Evolutionary conservation across 192 early-diverging fungal species (phyloP).

Genomic region (Gryganskiella cystojenkinii): DNA sequence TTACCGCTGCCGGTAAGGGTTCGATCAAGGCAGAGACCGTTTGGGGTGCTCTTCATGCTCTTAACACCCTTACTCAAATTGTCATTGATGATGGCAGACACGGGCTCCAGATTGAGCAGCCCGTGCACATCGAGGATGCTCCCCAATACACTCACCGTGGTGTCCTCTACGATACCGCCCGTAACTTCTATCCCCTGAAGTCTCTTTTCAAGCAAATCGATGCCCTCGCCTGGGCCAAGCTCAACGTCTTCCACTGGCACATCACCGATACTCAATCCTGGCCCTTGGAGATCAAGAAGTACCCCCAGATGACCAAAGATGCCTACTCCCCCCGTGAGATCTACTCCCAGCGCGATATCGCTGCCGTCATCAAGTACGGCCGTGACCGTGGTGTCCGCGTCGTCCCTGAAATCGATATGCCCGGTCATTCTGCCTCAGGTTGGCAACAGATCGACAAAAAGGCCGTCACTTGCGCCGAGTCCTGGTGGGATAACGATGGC

Average conservation of each 20-base stretch:
- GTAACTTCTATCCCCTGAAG: slow-evolving; percentile 73
- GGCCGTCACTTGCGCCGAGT: slow-evolving; percentile 67
- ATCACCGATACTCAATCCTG: slow-evolving; percentile 76
- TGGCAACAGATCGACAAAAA: slow-evolving; percentile 65
- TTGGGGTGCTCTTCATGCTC: slow-evolving; percentile 76
- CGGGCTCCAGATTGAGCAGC: slow-evolving; percentile 58
- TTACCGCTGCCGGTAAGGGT: slow-evolving; percentile 64
- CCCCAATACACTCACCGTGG: slow-evolving; percentile 80
- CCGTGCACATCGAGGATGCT: slow-evolving; percentile 68
- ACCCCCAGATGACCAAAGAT: slow-evolving; percentile 74
- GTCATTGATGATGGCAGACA: slow-evolving; percentile 57
- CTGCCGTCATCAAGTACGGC: slow-evolving; percentile 74
- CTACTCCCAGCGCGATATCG: slow-evolving; percentile 78
- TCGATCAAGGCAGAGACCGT: slow-evolving; percentile 66
- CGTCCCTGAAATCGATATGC: slow-evolving; percentile 89
- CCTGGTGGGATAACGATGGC: slow-evolving; percentile 68
- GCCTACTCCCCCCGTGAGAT: slow-evolving; percentile 72
- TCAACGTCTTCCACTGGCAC: slow-evolving; percentile 86
- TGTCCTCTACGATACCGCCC: slow-evolving; percentile 71
- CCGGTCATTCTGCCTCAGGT: slow-evolving; percentile 73
- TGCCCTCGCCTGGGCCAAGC: slow-evolving; percentile 77
- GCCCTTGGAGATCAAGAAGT: slow-evolving; percentile 71
- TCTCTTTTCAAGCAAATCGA: slow-evolving; percentile 70
- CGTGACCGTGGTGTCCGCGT: slow-evolving; percentile 81
- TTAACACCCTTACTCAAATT: slow-evolving; percentile 80